A percentile compares a stretch with the other conserved stretches of the same genome.
phyloP scores from a whole-genome alignment of 108 stramenopile species.

The Aurantiochytrium sp. region DNA sequence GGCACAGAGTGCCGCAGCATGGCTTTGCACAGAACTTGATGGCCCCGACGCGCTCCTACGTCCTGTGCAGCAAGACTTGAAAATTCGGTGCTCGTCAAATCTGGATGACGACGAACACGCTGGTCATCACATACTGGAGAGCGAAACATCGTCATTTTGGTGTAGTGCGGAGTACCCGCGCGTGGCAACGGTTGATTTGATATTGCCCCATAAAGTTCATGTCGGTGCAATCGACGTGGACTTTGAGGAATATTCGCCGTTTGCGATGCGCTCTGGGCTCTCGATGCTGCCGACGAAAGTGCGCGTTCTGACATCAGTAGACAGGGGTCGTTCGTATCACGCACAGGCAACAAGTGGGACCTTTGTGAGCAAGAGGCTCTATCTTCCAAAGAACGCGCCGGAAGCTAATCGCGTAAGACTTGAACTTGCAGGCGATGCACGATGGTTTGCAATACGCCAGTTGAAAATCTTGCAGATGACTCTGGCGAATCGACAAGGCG shows the following conservation, averaged over 20 bases:
- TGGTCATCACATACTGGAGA: not conserved
- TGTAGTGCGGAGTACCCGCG: not conserved
- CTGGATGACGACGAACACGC: not conserved
- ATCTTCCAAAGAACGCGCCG: not conserved
- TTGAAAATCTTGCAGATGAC: not conserved
- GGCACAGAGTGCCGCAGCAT: not conserved
- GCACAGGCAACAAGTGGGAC: not conserved
- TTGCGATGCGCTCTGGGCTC: not conserved
- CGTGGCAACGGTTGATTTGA: not conserved
- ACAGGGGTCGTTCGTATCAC: not conserved
- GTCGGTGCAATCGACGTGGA: not conserved
- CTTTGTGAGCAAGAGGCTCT: not conserved
- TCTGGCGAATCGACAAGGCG: not conserved
- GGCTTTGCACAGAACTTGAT: not conserved
- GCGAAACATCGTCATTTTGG: not conserved
- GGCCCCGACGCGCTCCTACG: not conserved
- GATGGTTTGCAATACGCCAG: not conserved
- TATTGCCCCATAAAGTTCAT: not conserved
- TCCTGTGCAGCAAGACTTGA: no score
- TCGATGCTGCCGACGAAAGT: not conserved
- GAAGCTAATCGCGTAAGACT: not conserved
- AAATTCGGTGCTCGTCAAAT: not conserved
- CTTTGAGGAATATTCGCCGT: not conserved
- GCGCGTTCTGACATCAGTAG: not conserved
- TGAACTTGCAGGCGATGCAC: not conserved